These are phyloP conservation scores for Capronia epimyces DNA, from an alignment of 2,329 filamentous ascomycete genomes.

Conservation along the genomic window DNA sequence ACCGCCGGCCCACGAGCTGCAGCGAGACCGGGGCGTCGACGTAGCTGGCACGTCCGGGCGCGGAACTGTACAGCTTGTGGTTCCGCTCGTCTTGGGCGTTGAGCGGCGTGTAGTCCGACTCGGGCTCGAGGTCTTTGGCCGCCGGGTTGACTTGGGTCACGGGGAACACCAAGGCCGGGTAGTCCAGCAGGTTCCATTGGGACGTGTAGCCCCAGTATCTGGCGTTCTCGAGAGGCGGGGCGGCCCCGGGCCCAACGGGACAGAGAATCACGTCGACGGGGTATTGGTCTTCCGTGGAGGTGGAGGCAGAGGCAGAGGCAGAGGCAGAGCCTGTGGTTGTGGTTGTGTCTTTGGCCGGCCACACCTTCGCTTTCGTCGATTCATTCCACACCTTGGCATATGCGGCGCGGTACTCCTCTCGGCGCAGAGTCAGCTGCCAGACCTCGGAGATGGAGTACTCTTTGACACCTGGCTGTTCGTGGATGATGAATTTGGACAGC, in stretches of 20 bases:
- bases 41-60: too few relatives aligned
- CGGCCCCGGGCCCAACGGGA: slow-evolving; percentile 30
- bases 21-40: slow-evolving; percentile 1
- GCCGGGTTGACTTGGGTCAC: slow-evolving; percentile 43
- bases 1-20: not conserved
- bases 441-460: slow-evolving; percentile 38
- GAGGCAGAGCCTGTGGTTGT: slow-evolving; percentile 32
- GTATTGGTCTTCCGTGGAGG: not conserved
- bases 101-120: slow-evolving; percentile 35
- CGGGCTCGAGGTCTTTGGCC: slow-evolving; percentile 37
- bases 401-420: slow-evolving; percentile 41
- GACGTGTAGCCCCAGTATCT: slow-evolving; percentile 36
- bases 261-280: slow-evolving; percentile 8
- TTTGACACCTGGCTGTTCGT: slow-evolving; percentile 49
- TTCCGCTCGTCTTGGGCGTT: slow-evolving; percentile 39
- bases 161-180: slow-evolving; percentile 58
- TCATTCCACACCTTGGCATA: slow-evolving; percentile 44
- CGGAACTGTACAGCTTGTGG: not conserved
- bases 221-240: slow-evolving; percentile 48
- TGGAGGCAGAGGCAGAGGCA: too few relatives aligned
- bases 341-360: slow-evolving; percentile 35
- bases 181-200: slow-evolving; percentile 64
- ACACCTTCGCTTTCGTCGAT: not conserved
- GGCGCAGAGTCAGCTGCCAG: slow-evolving; percentile 25
- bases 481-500: slow-evolving; percentile 53